Conservation (phyloP, 2,329 filamentous ascomycete genomes). For the Neofusicoccum cordaticola region DNA sequence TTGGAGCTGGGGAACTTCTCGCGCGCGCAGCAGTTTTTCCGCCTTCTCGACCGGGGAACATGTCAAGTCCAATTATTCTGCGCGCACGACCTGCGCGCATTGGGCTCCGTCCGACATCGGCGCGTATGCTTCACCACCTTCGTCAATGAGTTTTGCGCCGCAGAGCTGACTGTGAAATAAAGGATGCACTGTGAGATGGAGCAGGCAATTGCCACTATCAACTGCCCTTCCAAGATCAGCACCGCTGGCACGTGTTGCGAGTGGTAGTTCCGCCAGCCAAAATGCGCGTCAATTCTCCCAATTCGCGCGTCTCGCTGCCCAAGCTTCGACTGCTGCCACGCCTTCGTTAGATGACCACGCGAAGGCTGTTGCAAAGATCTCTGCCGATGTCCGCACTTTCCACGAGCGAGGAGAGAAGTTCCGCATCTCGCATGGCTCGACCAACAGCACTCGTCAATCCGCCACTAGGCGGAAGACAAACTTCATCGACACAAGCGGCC, state of each 20-base stretch:
- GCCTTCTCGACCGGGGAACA: slow-evolving; percentile 10
- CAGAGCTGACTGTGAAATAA: neutral
- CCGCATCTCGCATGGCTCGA: slow-evolving; percentile 74
- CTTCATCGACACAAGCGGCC: slow-evolving; percentile 64
- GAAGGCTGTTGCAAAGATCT: slow-evolving; percentile 45
- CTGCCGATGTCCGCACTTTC: slow-evolving; percentile 48
- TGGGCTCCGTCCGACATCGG: slow-evolving; percentile 7
- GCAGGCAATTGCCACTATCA: neutral
- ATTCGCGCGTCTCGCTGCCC: neutral
- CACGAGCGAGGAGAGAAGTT: slow-evolving; percentile 58
- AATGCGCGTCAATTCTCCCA: neutral
- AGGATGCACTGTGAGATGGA: neutral
- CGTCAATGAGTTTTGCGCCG: neutral
- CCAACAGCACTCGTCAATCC: slow-evolving; percentile 67
- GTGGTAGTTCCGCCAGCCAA: neutral
- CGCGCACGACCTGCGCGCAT: slow-evolving; percentile 2
- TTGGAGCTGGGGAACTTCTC: neutral
- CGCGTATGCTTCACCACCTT: slow-evolving; percentile 4
- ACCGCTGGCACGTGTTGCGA: neutral
- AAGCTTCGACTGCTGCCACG: slow-evolving; percentile 16
- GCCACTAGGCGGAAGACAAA: slow-evolving; percentile 39
- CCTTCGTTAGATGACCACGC: slow-evolving; percentile 39
- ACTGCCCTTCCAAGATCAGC: neutral
- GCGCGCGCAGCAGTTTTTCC: slow-evolving; percentile 1
- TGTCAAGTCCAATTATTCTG: slow-evolving; percentile 1